phyloP scores from a whole-genome alignment of 2,329 filamentous ascomycete genomes.

The Colletotrichum costaricense region DNA sequence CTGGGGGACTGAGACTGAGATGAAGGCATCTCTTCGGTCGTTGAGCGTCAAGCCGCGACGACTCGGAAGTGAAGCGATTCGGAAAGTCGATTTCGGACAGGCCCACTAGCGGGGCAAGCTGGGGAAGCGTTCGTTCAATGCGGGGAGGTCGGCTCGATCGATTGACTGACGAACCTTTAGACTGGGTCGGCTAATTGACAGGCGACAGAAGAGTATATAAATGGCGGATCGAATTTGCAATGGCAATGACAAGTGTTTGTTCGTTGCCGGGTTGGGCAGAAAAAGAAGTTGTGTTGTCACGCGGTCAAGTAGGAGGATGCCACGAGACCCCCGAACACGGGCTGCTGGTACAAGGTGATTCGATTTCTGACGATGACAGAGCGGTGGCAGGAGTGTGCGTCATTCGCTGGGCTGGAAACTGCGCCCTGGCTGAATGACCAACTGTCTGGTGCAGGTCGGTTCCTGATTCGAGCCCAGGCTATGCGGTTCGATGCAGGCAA shows the following conservation, averaged over 20 bases:
- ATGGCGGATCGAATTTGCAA: not conserved
- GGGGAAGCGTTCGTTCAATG: slow-evolving; percentile 14
- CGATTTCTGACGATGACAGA: slow-evolving; percentile 36
- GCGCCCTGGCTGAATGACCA: slow-evolving; percentile 35
- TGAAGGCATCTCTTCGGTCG: slow-evolving; percentile 24
- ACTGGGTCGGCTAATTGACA: not conserved
- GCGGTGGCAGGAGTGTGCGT: slow-evolving; percentile 26
- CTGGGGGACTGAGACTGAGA: slow-evolving; percentile 23
- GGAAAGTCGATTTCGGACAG: slow-evolving; percentile 9
- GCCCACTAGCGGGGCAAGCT: slow-evolving; percentile 29
- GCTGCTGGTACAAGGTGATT: slow-evolving; percentile 25
- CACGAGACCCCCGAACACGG: slow-evolving; percentile 34
- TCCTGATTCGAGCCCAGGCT: slow-evolving; percentile 33
- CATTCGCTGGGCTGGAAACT: slow-evolving; percentile 34
- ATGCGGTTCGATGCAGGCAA: slow-evolving; percentile 22
- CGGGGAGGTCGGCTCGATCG: not conserved
- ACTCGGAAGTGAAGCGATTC: slow-evolving; percentile 4
- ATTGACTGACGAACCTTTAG: not conserved
- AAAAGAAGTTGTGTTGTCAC: slow-evolving; percentile 30
- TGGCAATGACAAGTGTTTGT: not conserved
- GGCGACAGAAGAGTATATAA: slow-evolving; percentile 3
- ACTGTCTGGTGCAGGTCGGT: slow-evolving; percentile 27
- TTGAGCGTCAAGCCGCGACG: not conserved
- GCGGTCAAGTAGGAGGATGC: slow-evolving; percentile 38
- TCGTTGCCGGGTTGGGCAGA: slow-evolving; percentile 16